Evolutionary conservation across 169 alveolate species (phyloP), one percentile per base, ranked within the genome.

Genomic region (Eimeria sp.): DNA sequence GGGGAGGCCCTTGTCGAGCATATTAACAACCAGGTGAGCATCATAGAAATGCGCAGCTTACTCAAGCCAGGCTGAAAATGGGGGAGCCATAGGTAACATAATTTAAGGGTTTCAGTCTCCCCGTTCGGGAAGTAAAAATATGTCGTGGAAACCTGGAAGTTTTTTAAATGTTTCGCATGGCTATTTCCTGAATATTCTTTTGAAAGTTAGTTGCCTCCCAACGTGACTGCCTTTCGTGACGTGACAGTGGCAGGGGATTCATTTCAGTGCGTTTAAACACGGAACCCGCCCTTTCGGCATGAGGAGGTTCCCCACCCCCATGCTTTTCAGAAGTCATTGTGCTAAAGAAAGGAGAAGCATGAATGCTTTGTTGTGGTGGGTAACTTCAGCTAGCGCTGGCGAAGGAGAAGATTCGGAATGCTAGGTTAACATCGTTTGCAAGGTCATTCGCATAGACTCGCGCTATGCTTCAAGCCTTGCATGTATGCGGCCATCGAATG

Each of bases 401-500:
- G 37, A 93, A 93, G 71, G 89, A 80, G 89, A 64, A 93, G 77
- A 82, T 93, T 46, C 94, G 96, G 30, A 54, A 49, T 71, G 96
- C 96, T 62, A 85, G 96, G 37, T 27, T 93, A 78, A 83, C 96
- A 68, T 77, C 94, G n/a, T 93, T 93, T 25, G 96, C 96, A 33
- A 74, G 54, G 85, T 74, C 94, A 30, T 93, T 93, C 13, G 96
- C 90, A 18, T 91, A 64, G 72, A 14, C 25, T 33, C n/a, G 25
- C 58, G 20, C 56, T 85, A 23, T 30, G 13, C 43, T 40, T 25
- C 37, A 43, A 30, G 66, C 83, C 60, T 6, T 43, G 54, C 20
- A 58, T 33, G 49, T 33, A 54, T 83, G 25, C 37, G 27, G 77
- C 90, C 77, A 56, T 37, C 77, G 30, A 13, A 23, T n/a, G 82